A percentile compares a stretch with the other conserved stretches of the same genome.
These are phyloP conservation scores for Ajuga chamaepitys DNA, from an alignment of 257 asterid genomes.

Conservation along the genomic window DNA sequence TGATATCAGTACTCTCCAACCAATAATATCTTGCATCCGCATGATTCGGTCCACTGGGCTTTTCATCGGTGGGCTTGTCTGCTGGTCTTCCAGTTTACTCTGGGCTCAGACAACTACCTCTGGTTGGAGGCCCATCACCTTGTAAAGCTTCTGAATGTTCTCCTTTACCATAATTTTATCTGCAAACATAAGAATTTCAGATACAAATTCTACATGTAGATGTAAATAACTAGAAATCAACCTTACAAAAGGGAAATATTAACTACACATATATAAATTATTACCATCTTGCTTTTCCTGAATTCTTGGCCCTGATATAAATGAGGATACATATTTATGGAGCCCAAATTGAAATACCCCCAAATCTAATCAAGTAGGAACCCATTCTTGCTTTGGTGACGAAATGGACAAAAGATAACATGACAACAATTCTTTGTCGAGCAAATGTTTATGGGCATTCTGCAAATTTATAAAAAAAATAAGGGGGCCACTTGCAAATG, in stretches of 20 bases:
- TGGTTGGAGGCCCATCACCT: slow-evolving; percentile 32
- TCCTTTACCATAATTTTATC: slow-evolving; percentile 47
- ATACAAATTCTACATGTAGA: background rate
- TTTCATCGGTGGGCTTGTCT: slow-evolving; percentile 16
- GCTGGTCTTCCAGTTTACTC: slow-evolving; percentile 1
- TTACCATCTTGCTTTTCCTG: background rate
- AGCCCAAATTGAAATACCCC: background rate
- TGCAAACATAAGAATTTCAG: background rate
- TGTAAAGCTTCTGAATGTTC: slow-evolving; percentile 31
- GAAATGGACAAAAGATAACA: background rate
- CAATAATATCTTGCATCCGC: slow-evolving; percentile 32
- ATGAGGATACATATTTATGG: background rate
- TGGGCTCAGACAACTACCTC: slow-evolving; percentile 28
- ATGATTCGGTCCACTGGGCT: slow-evolving; percentile 8
- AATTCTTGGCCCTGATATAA: background rate
- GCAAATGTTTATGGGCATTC: background rate
- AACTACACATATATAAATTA: background rate
- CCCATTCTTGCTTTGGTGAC: no score
- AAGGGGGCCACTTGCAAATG: slow-evolving; percentile 11
- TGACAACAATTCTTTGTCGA: background rate
- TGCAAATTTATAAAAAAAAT: background rate
- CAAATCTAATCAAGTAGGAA: no score
- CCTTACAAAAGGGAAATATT: background rate
- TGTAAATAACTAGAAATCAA: background rate
- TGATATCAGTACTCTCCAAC: slow-evolving; percentile 36